A percentile compares a stretch with the other conserved stretches of the same genome.
These are phyloP conservation scores for Trametes villosa DNA, from an alignment of 768 basidiomycete genomes.

Conservation along the genomic window DNA sequence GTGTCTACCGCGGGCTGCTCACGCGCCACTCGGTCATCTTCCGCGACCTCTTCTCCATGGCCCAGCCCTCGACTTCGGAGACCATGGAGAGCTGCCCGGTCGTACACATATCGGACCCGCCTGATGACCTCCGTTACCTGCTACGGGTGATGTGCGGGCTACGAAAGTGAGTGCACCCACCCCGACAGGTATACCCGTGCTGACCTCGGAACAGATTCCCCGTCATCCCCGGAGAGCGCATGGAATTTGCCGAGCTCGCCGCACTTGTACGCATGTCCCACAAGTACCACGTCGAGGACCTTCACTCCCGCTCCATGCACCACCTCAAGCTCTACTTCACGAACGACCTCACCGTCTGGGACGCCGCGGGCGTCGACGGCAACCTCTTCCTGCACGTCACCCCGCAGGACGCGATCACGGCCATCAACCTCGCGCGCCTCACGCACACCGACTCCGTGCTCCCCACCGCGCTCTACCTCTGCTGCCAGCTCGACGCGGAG, in stretches of 20 bases:
- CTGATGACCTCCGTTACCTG: conserved; percentile 21
- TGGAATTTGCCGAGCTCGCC: conserved; percentile 26
- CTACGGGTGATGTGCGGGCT: conserved; percentile 16
- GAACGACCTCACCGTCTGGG: conserved; percentile 25
- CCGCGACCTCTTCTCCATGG: conserved; percentile 26
- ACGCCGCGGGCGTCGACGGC: conserved; percentile 23
- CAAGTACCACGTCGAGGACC: conserved; percentile 27
- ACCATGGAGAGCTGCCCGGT: conserved; percentile 25
- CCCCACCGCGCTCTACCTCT: conserved; percentile 27
- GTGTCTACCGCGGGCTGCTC: conserved; percentile 29
- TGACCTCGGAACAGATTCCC: conserved; percentile 11
- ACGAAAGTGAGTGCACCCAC: conserved; percentile 13
- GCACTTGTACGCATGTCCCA: conserved; percentile 28
- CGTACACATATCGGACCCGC: conserved; percentile 23
- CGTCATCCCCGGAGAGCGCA: conserved; percentile 17
- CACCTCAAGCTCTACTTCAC: conserved; percentile 27
- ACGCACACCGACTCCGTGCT: conserved; percentile 26
- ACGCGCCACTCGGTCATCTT: conserved; percentile 28
- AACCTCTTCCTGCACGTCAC: conserved; percentile 26
- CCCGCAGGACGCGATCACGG: conserved; percentile 22
- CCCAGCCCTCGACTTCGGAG: conserved; percentile 22
- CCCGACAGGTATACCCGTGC: background rate
- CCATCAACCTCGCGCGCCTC: conserved; percentile 27
- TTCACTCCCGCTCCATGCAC: conserved; percentile 20
- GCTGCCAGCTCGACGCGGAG: conserved; percentile 24